These are phyloP conservation scores for Lecanicillium sp. DNA, from an alignment of 2,329 filamentous ascomycete genomes.

Conservation along the genomic window DNA sequence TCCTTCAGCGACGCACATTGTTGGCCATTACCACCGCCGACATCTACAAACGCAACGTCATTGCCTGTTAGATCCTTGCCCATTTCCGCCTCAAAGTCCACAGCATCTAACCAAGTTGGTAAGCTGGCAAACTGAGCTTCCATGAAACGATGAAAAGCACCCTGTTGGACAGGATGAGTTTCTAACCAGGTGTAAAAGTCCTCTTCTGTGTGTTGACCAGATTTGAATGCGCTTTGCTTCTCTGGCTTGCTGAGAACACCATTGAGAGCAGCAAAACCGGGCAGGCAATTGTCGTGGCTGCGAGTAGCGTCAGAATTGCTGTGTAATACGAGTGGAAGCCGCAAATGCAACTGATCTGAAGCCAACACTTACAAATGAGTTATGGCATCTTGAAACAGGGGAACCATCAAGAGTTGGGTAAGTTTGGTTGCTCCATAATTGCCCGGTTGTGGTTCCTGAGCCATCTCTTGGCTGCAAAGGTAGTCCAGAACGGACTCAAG, in stretches of 20 bases:
- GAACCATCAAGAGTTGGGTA: constrained; percentile 8
- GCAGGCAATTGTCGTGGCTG: constrained; percentile 12
- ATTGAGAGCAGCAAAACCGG: constrained; percentile 11
- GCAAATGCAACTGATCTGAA: neutral
- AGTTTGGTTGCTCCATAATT: constrained; percentile 9
- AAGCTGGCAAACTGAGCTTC: constrained; percentile 15
- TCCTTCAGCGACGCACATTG: constrained; percentile 11
- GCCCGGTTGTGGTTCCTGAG: constrained; percentile 4
- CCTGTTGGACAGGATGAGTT: constrained; percentile 11
- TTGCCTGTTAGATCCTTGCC: neutral
- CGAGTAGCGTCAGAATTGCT: too few relatives aligned
- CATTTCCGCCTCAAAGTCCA: constrained; percentile 14
- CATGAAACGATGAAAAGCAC: constrained; percentile 18
- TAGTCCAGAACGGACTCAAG: constrained; percentile 12
- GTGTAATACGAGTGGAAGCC: neutral
- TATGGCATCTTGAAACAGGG: constrained; percentile 11
- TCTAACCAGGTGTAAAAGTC: constrained; percentile 14
- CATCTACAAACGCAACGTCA: constrained; percentile 13
- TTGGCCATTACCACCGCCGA: constrained; percentile 13
- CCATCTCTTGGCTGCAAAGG: constrained; percentile 10
- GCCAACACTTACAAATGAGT: constrained; percentile 11
- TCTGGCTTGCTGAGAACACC: constrained; percentile 6
- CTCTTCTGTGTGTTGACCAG: constrained; percentile 8
- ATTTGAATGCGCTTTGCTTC: constrained; percentile 13
- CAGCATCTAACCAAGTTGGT: constrained; percentile 15